A percentile compares a stretch with the other conserved stretches of the same genome.
These are phyloP conservation scores for Fusarium luffae DNA, from an alignment of 2,329 filamentous ascomycete genomes.

Conservation along the genomic window DNA sequence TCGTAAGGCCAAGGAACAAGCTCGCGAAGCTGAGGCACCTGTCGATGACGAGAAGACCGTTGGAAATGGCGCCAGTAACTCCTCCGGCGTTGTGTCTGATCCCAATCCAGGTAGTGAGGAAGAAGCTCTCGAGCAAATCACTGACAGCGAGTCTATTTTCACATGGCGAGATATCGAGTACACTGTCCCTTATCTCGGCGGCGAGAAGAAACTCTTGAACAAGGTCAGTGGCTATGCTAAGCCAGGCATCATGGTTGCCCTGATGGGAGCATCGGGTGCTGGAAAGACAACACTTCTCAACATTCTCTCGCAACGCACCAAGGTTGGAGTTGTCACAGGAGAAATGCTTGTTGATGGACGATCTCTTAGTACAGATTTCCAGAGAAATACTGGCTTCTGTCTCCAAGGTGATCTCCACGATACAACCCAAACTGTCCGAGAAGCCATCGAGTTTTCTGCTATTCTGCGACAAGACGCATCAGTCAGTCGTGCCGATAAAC, in stretches of 20 bases:
- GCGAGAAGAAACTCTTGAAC: constrained; percentile 49
- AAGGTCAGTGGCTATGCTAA: constrained; percentile 81
- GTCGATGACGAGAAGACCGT: constrained; percentile 47
- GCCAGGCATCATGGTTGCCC: constrained; percentile 80
- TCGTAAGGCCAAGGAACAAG: constrained; percentile 63
- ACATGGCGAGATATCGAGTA: constrained; percentile 79
- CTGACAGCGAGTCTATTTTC: constrained; percentile 61
- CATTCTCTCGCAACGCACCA: constrained; percentile 77
- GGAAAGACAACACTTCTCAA: constrained; percentile 88
- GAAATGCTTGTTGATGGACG: constrained; percentile 81
- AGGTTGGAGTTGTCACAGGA: constrained; percentile 76
- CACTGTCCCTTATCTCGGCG: constrained; percentile 66
- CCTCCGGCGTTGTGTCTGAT: constrained; percentile 16
- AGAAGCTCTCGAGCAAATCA: constrained; percentile 41
- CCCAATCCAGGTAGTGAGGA: constrained; percentile 8
- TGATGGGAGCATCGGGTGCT: constrained; percentile 84
- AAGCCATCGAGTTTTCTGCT: constrained; percentile 73
- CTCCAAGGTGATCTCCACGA: constrained; percentile 74
- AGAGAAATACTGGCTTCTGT: constrained; percentile 77
- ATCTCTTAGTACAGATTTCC: constrained; percentile 76
- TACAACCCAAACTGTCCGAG: constrained; percentile 70
- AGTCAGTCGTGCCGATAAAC: constrained; percentile 68
- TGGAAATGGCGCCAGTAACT: constrained; percentile 6
- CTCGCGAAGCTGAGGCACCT: constrained; percentile 25
- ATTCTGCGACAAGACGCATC: constrained; percentile 68